Conservation (phyloP, 148 eudicot genomes). For the Hydrangea macrophylla region DNA sequence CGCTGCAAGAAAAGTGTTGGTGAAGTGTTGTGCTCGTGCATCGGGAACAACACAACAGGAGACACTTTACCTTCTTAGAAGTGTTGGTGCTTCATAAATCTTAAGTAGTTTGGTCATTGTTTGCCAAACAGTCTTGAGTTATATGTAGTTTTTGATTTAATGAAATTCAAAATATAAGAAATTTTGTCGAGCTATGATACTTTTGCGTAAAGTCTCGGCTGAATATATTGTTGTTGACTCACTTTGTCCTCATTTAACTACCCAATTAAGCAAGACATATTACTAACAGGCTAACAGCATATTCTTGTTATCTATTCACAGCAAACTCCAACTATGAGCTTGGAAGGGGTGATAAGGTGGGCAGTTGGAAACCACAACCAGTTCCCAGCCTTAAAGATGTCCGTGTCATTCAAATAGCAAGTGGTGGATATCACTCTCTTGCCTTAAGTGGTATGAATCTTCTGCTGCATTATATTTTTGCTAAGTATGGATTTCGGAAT, state of each 20-base stretch:
- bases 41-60: no score
- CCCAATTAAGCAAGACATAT: not conserved
- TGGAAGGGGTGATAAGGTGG: slow-evolving; percentile 85
- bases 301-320: slow-evolving; percentile 24
- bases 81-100: no score
- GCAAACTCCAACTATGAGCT: slow-evolving; percentile 96
- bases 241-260: not conserved
- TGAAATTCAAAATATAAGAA: no score
- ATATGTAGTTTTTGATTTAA: no score
- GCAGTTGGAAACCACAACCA: slow-evolving; percentile 85
- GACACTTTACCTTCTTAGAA: no score
- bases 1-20: no score
- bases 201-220: no score
- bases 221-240: not conserved
- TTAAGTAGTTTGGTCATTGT: no score
- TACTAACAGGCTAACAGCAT: not conserved
- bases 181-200: no score
- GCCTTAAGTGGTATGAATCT: slow-evolving; percentile 84
- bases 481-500: not conserved
- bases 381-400: slow-evolving; percentile 60
- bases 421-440: slow-evolving; percentile 94
- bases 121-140: no score
- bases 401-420: slow-evolving; percentile 68
- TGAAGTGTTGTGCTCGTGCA: no score
- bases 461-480: slow-evolving; percentile 1